phyloP scores from a whole-genome alignment of 495 filamentous ascomycete genomes.

The Poronia punctata region DNA sequence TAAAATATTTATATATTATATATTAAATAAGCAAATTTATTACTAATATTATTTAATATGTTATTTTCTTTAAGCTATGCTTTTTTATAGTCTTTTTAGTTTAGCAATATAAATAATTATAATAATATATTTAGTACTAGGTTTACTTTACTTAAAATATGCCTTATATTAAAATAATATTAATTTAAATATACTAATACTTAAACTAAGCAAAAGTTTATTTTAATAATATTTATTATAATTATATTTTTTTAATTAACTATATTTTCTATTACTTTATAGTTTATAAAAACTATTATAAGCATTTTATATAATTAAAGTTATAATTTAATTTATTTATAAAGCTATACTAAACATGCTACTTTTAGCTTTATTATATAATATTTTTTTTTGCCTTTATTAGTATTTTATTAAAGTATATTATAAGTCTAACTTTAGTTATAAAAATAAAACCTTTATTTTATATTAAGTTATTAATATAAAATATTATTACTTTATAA shows the following conservation, averaged over 20 bases:
- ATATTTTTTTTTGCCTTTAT: constrained; percentile 1
- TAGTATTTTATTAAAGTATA: background rate
- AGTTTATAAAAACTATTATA: constrained; percentile 2
- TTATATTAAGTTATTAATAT: background rate
- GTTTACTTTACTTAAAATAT: background rate
- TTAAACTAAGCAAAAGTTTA: background rate
- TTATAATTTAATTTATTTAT: background rate
- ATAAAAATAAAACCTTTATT: background rate
- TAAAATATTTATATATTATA: too few relatives aligned
- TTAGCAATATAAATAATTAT: background rate
- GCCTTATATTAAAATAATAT: background rate
- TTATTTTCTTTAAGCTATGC: background rate
- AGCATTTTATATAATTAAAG: constrained; percentile 2
- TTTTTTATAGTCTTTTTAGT: background rate
- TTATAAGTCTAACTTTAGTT: too few relatives aligned
- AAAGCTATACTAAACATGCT: background rate
- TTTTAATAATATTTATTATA: constrained; percentile 2
- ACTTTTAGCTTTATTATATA: background rate
- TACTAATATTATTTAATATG: background rate
- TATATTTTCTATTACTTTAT: constrained; percentile 2
- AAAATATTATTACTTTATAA: background rate
- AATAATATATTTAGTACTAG: background rate
- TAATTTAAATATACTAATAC: constrained; percentile 2
- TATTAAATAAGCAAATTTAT: too few relatives aligned
- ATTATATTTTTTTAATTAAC: background rate